Evolutionary conservation across 164 flowering plant species (phyloP), one percentile per base, ranked within the genome.

Genomic region (Liriodendron chinense): DNA sequence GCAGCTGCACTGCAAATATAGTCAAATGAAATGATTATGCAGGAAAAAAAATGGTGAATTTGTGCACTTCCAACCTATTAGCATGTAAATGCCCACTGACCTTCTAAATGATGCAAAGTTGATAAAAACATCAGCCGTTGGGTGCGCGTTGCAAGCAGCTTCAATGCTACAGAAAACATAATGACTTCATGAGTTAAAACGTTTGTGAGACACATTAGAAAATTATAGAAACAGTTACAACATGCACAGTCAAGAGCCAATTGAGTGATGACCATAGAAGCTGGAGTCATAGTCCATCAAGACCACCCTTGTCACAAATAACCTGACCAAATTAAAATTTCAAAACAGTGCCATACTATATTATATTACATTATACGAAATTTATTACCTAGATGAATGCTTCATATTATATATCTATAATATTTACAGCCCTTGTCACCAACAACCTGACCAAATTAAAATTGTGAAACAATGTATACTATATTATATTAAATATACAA

Each of bases 111-210:
- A 96, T 81, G 99, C 98, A 76, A 96, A 96, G 84, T 96, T 96
- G 69, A 96, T 96, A 72, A 96, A 96, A 72, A 96, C 97, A 91
- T 96, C 99, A 63, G 99, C 99, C 34, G 97, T 96, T 57, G 98
- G 99, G 81, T 96, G 99, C 66, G 99, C 91, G 47, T 89, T 89
- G 87, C 91, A 89, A 43, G 99, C 94, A 63, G 93, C 97, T 81
- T 96, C 99, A 82, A 91, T 83, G 78, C 99, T 96, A 91, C 82
- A 83, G 70, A 48, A 69, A 23, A 66, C 23, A 65, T 50, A 16
- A 47, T 12, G 59, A 53, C 13, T 13, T 12, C 18, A 34, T 3
- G 18, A 53, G 18, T 53, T 53, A 53, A 53, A 53, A 53, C 59
- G 9, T 16, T 12, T 34, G 3, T 53, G 59, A 53, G 16, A 53